Conservation (phyloP, 2,329 filamentous ascomycete genomes). For the Orbilia oligospora region DNA sequence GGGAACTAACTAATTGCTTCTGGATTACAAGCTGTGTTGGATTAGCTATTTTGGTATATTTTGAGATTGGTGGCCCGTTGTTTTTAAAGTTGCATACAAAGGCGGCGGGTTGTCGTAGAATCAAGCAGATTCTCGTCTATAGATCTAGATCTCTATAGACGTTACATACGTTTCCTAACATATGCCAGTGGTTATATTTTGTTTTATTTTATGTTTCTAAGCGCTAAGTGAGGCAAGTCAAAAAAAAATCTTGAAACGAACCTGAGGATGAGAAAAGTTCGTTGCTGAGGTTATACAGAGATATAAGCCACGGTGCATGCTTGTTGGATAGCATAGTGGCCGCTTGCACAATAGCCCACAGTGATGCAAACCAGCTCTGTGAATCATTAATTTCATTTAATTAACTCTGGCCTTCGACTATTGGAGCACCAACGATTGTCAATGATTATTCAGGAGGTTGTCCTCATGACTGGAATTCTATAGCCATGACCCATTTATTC, state of each 20-base stretch:
- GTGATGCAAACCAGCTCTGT: background rate
- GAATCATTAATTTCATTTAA: background rate
- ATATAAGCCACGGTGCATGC: background rate
- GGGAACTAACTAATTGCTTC: constrained; percentile 11
- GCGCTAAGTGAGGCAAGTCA: constrained; percentile 5
- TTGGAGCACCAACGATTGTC: constrained; percentile 9
- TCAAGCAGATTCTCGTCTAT: background rate
- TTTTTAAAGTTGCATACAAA: background rate
- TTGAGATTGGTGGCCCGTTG: background rate
- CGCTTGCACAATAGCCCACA: too few relatives aligned
- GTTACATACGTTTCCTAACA: background rate
- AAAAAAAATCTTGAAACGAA: background rate
- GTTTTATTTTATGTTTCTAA: background rate
- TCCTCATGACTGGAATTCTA: background rate
- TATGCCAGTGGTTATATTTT: too few relatives aligned
- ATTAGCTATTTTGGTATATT: background rate
- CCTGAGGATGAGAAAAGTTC: background rate
- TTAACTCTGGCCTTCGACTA: constrained; percentile 2
- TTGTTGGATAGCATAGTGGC: background rate
- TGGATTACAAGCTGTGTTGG: background rate
- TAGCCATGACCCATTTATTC: background rate
- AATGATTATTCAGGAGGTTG: background rate
- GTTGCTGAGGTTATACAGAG: background rate
- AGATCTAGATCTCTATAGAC: background rate
- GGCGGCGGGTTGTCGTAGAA: too few relatives aligned